phyloP scores from a whole-genome alignment of 2,329 filamentous ascomycete species.

The Alternaria ethzedia region DNA sequence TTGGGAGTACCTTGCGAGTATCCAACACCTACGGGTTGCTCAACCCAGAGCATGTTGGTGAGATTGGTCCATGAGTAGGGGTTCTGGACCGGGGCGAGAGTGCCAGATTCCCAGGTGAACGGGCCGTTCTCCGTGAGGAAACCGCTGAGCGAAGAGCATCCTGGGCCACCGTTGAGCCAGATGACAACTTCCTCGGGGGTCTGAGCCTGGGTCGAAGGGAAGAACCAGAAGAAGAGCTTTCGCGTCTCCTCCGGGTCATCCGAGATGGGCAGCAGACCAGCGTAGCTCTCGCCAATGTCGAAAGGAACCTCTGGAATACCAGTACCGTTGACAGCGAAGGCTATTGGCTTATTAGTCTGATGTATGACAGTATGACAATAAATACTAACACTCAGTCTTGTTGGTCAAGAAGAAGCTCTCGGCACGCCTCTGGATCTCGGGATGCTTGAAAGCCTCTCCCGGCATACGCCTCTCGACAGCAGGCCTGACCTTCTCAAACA shows the following conservation, averaged over 20 bases:
- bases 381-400: constrained; percentile 41
- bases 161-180: constrained; percentile 54
- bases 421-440: constrained; percentile 44
- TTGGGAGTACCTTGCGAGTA: constrained; percentile 53
- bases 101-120: constrained; percentile 65
- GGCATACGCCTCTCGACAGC: constrained; percentile 36
- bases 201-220: constrained; percentile 61
- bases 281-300: constrained; percentile 70
- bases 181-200: constrained; percentile 66
- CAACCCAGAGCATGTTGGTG: constrained; percentile 54
- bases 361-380: too few species aligned
- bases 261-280: constrained; percentile 67
- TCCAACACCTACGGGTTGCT: constrained; percentile 57
- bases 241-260: constrained; percentile 56
- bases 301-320: constrained; percentile 72
- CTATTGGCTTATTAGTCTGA: constrained; percentile 45
- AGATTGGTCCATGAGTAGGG: constrained; percentile 70
- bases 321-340: constrained; percentile 69
- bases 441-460: constrained; percentile 38
- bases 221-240: constrained; percentile 70
- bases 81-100: constrained; percentile 68
- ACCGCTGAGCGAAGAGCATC: constrained; percentile 65
- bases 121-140: constrained; percentile 80
- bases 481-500: constrained; percentile 34
- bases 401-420: constrained; percentile 39